These are phyloP conservation scores for Lachancea sp. DNA, from an alignment of 805 yeast genomes.

Conservation along the genomic window DNA sequence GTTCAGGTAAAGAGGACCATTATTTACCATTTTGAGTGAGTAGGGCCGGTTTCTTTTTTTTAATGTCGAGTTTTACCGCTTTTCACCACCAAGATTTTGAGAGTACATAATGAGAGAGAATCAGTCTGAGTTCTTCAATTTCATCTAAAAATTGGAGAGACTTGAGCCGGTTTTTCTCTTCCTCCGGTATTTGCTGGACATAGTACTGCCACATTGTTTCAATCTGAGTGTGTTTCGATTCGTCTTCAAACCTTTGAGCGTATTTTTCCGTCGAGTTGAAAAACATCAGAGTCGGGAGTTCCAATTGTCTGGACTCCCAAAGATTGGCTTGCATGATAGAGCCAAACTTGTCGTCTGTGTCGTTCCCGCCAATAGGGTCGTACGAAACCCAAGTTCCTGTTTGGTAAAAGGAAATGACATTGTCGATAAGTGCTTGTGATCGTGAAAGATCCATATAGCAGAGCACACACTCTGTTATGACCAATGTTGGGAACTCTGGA, in stretches of 20 bases:
- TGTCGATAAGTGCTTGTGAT: constrained; percentile 35
- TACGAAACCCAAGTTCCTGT: constrained; percentile 36
- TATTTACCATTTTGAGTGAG: no score
- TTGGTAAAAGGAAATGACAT: constrained; percentile 26
- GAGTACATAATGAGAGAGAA: constrained; percentile 49
- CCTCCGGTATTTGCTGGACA: constrained; percentile 28
- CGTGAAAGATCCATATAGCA: constrained; percentile 45
- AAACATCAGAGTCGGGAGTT: constrained; percentile 36
- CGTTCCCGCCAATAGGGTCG: constrained; percentile 54
- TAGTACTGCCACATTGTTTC: constrained; percentile 34
- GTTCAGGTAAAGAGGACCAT: constrained; percentile 43
- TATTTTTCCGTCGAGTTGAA: constrained; percentile 35
- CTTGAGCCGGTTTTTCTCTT: constrained; percentile 39
- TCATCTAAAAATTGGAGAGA: constrained; percentile 51
- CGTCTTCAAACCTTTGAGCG: constrained; percentile 16
- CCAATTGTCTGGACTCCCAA: constrained; percentile 40
- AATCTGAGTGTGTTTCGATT: constrained; percentile 7
- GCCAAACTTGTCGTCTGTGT: constrained; percentile 41
- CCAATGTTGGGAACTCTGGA: constrained; percentile 38
- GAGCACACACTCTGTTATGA: constrained; percentile 53
- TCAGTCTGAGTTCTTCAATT: constrained; percentile 47
- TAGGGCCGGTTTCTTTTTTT: no score
- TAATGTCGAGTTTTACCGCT: neutral
- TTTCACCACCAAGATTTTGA: constrained; percentile 23
- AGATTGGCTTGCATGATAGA: constrained; percentile 48